Percentiles rank a stretch among this genome's conserved stretches.
Evolutionary conservation across 2,329 filamentous ascomycete species (phyloP).

Genomic region (Calonectria henricotiae): DNA sequence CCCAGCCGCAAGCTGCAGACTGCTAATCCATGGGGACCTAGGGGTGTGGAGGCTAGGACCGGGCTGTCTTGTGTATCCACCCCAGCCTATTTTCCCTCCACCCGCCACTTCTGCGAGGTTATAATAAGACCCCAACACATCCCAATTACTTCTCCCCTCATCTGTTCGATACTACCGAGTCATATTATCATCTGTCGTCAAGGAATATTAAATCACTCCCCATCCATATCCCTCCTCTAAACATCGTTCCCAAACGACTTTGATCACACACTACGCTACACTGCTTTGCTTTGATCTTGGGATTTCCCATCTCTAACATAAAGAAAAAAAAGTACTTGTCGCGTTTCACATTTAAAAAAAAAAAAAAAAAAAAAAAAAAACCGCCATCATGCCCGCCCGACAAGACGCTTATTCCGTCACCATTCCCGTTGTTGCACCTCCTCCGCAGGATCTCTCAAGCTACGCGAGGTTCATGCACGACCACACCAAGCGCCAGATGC

Average conservation of each 20-base stretch:
- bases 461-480: slow-evolving; percentile 76
- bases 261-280: neutral
- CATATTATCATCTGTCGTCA: neutral
- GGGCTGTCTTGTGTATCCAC: slow-evolving; percentile 30
- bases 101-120: slow-evolving; percentile 38
- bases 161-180: slow-evolving; percentile 27
- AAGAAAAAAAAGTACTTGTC: neutral
- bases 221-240: neutral
- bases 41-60: slow-evolving; percentile 13
- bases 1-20: neutral
- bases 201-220: slow-evolving; percentile 11
- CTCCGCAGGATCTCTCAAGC: slow-evolving; percentile 67
- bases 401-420: slow-evolving; percentile 60
- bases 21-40: slow-evolving; percentile 25
- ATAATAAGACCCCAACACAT: slow-evolving; percentile 50
- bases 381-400: slow-evolving; percentile 58
- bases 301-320: neutral
- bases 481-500: slow-evolving; percentile 78
- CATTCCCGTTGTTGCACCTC: slow-evolving; percentile 59
- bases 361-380: slow-evolving; percentile 2
- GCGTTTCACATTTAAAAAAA: slow-evolving; percentile 25
- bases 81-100: slow-evolving; percentile 30
- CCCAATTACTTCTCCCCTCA: slow-evolving; percentile 14
- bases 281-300: neutral
- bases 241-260: slow-evolving; percentile 14